Evolutionary conservation across 495 filamentous ascomycete genomes (phyloP).

Genomic region (Penicillium verhagenii): DNA sequence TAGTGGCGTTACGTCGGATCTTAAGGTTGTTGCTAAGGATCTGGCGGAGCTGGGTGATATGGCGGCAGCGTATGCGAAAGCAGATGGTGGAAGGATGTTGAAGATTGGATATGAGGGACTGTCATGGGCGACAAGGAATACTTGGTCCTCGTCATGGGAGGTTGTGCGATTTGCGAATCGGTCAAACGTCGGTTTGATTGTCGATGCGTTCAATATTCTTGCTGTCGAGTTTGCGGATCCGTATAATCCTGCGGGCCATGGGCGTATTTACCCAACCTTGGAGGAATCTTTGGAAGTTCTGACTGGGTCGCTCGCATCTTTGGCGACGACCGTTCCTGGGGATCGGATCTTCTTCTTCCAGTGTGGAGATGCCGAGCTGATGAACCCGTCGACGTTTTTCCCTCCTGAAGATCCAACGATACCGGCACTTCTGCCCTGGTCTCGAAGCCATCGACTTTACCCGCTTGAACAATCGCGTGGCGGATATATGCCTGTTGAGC

Average conservation of each 20-base stretch:
- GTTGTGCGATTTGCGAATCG: conserved; percentile 56
- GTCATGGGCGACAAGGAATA: conserved; percentile 65
- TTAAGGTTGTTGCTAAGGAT: conserved; percentile 29
- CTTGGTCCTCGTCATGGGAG: conserved; percentile 60
- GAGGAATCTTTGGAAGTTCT: conserved; percentile 25
- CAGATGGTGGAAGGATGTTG: conserved; percentile 29
- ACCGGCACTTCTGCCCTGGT: conserved; percentile 33
- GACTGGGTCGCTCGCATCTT: conserved; percentile 37
- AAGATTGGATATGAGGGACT: conserved; percentile 36
- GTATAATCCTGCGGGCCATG: conserved; percentile 28
- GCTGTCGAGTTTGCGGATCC: conserved; percentile 71
- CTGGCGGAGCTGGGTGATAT: conserved; percentile 33
- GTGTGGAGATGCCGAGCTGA: conserved; percentile 62
- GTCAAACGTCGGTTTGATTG: conserved; percentile 61
- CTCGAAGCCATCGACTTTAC: conserved; percentile 47
- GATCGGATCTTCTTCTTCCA: conserved; percentile 73
- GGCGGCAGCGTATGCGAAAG: conserved; percentile 24
- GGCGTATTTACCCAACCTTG: conserved; percentile 23
- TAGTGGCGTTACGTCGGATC: conserved; percentile 28
- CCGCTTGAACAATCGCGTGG: conserved; percentile 49
- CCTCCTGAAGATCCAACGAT: conserved; percentile 20
- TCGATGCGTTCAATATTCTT: conserved; percentile 69
- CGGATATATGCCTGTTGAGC: conserved; percentile 62
- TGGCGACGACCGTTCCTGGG: conserved; percentile 52
- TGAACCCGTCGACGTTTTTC: conserved; percentile 40